These are phyloP conservation scores for Coprinopsis sp. DNA, from an alignment of 768 basidiomycete species.

Conservation along the genomic window DNA sequence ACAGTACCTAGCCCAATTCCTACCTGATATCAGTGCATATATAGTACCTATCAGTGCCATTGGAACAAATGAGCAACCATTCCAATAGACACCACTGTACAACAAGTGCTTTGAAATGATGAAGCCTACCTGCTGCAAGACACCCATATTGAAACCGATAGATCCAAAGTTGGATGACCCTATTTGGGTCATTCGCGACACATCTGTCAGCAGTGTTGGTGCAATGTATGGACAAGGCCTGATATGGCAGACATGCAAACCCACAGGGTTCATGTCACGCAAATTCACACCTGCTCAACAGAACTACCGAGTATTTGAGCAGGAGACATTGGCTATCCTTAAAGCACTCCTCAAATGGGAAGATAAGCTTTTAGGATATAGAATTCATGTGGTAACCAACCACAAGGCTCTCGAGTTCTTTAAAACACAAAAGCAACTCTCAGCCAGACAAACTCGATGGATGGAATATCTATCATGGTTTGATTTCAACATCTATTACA, in stretches of 20 bases:
- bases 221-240: constrained; percentile 25
- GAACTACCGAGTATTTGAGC: constrained; percentile 24
- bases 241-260: constrained; percentile 18
- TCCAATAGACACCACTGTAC: too few species aligned
- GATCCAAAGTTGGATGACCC: constrained; percentile 14
- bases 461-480: constrained; percentile 16
- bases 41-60: constrained; percentile 27
- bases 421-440: constrained; percentile 16
- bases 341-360: constrained; percentile 27
- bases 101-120: constrained; percentile 9
- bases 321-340: constrained; percentile 20
- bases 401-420: constrained; percentile 24
- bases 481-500: background rate
- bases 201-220: too few species aligned
- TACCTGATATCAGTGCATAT: too few species aligned
- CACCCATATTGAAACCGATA: constrained; percentile 18
- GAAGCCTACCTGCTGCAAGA: constrained; percentile 17
- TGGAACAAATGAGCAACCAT: constrained; percentile 21
- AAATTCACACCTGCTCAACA: constrained; percentile 25
- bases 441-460: constrained; percentile 23
- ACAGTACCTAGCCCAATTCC: constrained; percentile 32
- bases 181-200: constrained; percentile 25
- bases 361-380: constrained; percentile 24
- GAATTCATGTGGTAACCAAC: constrained; percentile 19
- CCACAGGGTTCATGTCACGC: constrained; percentile 24